Conservation (phyloP, 805 yeast species). For the Scheffersomyces spartinae region DNA sequence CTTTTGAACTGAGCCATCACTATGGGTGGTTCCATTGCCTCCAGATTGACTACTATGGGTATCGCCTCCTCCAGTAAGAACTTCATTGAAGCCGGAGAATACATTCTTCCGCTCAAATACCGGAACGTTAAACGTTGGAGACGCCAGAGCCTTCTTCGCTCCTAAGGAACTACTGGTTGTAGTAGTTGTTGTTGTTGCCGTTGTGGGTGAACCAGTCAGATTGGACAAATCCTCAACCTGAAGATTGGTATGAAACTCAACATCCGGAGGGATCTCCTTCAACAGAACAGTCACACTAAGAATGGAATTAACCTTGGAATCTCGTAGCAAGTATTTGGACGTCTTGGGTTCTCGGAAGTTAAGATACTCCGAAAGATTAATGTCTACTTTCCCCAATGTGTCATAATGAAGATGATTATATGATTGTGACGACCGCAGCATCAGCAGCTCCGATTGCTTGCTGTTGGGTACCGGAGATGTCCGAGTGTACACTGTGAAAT, state of each 20-base stretch:
- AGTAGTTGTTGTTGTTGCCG: constrained; percentile 2
- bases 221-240: constrained; percentile 18
- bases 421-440: too few species aligned
- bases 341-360: constrained; percentile 39
- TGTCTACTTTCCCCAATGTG: constrained; percentile 50
- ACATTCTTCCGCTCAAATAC: constrained; percentile 30
- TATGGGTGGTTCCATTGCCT: too few species aligned
- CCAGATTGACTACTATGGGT: too few species aligned
- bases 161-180: too few species aligned
- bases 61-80: too few species aligned
- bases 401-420: constrained; percentile 15
- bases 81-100: constrained; percentile 41
- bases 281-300: constrained; percentile 48
- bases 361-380: constrained; percentile 67
- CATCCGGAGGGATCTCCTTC: constrained; percentile 26
- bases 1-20: too few species aligned
- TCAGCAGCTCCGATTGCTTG: too few species aligned
- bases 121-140: constrained; percentile 27
- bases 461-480: too few species aligned
- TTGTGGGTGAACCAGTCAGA: constrained; percentile 1
- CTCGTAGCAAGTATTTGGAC: constrained; percentile 57
- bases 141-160: constrained; percentile 6
- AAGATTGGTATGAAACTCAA: constrained; percentile 31
- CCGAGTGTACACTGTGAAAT: constrained; percentile 24
- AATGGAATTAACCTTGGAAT: constrained; percentile 79